A percentile compares a stretch with the other conserved stretches of the same genome.
Conservation (phyloP, 1,139 yeast genomes). For the Wickerhamomyces sp. region DNA sequence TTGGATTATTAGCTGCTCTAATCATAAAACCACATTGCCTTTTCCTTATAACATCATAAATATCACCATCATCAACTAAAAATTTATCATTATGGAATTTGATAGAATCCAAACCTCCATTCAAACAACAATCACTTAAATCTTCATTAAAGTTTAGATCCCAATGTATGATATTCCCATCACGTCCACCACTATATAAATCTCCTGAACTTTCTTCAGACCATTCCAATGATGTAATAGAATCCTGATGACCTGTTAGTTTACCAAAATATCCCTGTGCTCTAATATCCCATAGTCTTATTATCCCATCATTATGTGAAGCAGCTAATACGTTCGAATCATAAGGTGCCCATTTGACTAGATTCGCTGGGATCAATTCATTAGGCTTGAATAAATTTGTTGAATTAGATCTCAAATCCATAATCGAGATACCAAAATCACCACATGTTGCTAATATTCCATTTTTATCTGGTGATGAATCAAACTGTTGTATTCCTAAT, state of each 20-base stretch:
- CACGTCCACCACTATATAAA: slow-evolving; percentile 62
- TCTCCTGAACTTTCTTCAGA: slow-evolving; percentile 40
- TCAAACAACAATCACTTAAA: slow-evolving; percentile 38
- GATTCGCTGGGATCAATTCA: slow-evolving; percentile 29
- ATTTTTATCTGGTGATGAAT: slow-evolving; percentile 43
- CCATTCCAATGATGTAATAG: slow-evolving; percentile 62
- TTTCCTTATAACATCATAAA: slow-evolving; percentile 34
- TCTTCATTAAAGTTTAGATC: slow-evolving; percentile 39
- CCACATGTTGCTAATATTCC: slow-evolving; percentile 64
- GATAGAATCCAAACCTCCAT: slow-evolving; percentile 44
- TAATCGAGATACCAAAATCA: slow-evolving; percentile 62
- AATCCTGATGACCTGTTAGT: slow-evolving; percentile 53
- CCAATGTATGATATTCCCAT: slow-evolving; percentile 76
- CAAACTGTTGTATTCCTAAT: slow-evolving; percentile 49
- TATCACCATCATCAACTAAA: slow-evolving; percentile 18
- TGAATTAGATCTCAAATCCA: slow-evolving; percentile 49
- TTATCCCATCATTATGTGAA: slow-evolving; percentile 54
- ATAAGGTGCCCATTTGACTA: slow-evolving; percentile 59
- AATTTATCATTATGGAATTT: slow-evolving; percentile 33
- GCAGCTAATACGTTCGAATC: slow-evolving; percentile 64
- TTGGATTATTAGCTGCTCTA: slow-evolving; percentile 52
- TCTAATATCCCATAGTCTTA: slow-evolving; percentile 75
- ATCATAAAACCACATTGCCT: slow-evolving; percentile 60
- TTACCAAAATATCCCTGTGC: slow-evolving; percentile 48
- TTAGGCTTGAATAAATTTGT: neutral